These are phyloP conservation scores for Entoloma clypeatum DNA, from an alignment of 1,284 basidiomycete species.

Conservation along the genomic window DNA sequence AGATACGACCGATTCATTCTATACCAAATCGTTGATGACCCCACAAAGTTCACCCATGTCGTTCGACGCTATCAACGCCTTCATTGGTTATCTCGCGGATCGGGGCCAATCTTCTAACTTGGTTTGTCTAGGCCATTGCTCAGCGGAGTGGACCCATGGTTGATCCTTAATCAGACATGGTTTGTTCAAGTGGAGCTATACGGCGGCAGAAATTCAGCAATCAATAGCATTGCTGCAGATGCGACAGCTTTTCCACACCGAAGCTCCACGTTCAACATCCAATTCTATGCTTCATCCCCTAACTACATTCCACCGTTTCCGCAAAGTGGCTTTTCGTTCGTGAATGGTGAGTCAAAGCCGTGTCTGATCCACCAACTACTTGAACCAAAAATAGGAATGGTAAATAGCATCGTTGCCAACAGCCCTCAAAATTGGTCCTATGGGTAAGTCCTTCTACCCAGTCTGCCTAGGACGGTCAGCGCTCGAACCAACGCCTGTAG, in stretches of 20 bases:
- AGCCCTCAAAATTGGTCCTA: constrained; percentile 38
- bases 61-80: constrained; percentile 26
- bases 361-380: constrained; percentile 1
- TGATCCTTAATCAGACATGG: constrained; percentile 31
- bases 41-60: constrained; percentile 34
- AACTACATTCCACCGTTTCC: constrained; percentile 35
- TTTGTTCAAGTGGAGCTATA: constrained; percentile 41
- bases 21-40: constrained; percentile 43
- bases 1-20: constrained; percentile 40
- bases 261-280: constrained; percentile 37
- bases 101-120: constrained; percentile 31
- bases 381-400: constrained; percentile 22
- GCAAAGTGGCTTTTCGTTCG: constrained; percentile 31
- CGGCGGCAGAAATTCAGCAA: constrained; percentile 38
- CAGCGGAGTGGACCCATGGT: background rate
- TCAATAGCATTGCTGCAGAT: constrained; percentile 32
- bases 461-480: constrained; percentile 4
- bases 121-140: constrained; percentile 21
- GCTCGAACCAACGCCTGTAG: constrained; percentile 19
- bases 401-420: constrained; percentile 31
- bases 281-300: constrained; percentile 37
- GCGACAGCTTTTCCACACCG: constrained; percentile 39
- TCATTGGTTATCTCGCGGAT: constrained; percentile 32
- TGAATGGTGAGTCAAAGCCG: constrained; percentile 29
- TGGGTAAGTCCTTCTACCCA: constrained; percentile 23